Evolutionary conservation across 495 filamentous ascomycete species (phyloP).

Genomic region (Sphaerosporella brunnea): DNA sequence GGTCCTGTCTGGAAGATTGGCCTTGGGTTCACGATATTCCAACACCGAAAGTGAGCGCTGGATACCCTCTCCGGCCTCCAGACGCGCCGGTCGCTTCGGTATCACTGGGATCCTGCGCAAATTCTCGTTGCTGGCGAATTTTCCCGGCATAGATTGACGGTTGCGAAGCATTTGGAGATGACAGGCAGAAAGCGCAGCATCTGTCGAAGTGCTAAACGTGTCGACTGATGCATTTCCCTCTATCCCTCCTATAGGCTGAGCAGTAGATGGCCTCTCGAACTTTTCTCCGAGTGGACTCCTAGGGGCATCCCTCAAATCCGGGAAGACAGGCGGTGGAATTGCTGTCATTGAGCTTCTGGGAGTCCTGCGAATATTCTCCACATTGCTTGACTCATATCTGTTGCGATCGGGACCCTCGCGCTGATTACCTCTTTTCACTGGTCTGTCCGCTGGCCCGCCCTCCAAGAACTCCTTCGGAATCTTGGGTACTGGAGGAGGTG

Average conservation of each 20-base stretch:
- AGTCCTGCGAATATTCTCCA: neutral
- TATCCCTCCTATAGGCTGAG: neutral
- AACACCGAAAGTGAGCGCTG: neutral
- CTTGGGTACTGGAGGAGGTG: conserved; percentile 2
- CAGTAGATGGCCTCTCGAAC: neutral
- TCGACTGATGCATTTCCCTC: neutral
- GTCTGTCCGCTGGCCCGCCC: neutral
- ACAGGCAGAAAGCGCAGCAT: conserved; percentile 5
- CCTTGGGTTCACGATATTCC: neutral
- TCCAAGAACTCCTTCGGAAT: conserved; percentile 5
- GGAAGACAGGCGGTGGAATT: neutral
- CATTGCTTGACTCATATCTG: neutral
- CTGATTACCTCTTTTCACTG: neutral
- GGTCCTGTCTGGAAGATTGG: neutral
- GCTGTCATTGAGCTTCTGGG: neutral
- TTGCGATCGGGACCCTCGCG: neutral
- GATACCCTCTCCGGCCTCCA: neutral
- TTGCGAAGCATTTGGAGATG: neutral
- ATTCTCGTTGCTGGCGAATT: neutral
- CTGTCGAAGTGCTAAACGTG: neutral
- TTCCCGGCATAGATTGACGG: neutral
- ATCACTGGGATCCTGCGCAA: neutral
- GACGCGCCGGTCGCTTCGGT: neutral
- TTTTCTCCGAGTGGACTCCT: no score
- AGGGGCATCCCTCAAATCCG: no score